Conservation (phyloP, 2,329 filamentous ascomycete genomes). For the Alternaria burnsii region DNA sequence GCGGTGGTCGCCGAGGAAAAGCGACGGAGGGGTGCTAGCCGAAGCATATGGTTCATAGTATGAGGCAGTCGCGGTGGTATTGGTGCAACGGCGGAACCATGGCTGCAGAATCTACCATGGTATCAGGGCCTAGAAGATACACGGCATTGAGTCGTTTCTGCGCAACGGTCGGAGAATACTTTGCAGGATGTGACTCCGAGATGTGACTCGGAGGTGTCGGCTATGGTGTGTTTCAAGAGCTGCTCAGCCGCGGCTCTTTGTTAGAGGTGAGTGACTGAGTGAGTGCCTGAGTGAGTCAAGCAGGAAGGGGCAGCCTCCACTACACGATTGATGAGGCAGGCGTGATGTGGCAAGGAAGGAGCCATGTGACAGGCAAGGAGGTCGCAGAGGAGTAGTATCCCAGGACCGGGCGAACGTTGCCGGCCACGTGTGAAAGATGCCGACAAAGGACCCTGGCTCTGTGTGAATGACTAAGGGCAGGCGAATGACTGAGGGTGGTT, state of each 20-base stretch:
- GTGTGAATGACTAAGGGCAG: neutral
- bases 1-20: neutral
- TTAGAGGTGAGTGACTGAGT: conserved; percentile 1
- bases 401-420: conserved; percentile 11
- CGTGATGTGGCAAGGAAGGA: neutral
- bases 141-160: neutral
- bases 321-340: neutral
- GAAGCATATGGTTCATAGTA: neutral
- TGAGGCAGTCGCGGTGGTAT: neutral
- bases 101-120: neutral
- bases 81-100: neutral
- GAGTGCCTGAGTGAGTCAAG: neutral
- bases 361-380: conserved; percentile 5
- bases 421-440: conserved; percentile 23
- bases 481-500: neutral
- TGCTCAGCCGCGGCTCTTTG: conserved; percentile 13
- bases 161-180: conserved; percentile 8
- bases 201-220: neutral
- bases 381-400: neutral
- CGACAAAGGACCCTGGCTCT: conserved; percentile 3
- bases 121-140: neutral
- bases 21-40: neutral
- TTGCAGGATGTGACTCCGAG: neutral
- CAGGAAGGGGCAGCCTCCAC: too few relatives aligned
- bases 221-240: conserved; percentile 33